phyloP scores from a whole-genome alignment of 2,329 filamentous ascomycete species.

The Coleophoma eucalyptorum region DNA sequence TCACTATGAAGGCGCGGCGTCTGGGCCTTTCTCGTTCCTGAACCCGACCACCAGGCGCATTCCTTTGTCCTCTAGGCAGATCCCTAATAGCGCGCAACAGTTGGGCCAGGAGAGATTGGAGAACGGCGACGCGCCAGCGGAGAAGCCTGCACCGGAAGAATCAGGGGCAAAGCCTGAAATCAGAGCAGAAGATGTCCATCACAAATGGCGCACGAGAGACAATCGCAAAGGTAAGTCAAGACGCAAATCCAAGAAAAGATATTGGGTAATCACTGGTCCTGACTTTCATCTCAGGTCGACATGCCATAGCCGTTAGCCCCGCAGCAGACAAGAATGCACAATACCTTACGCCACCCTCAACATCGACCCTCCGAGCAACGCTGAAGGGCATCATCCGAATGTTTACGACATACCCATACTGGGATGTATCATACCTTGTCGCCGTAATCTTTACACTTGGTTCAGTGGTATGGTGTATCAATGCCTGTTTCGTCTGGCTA shows the following conservation, averaged over 20 bases:
- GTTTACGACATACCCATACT: constrained; percentile 46
- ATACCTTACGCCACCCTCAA: constrained; percentile 26
- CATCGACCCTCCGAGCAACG: constrained; percentile 21
- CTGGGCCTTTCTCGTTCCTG: constrained; percentile 41
- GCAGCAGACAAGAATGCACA: constrained; percentile 9
- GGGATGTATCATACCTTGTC: constrained; percentile 54
- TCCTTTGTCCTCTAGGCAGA: constrained; percentile 1
- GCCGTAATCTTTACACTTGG: constrained; percentile 50
- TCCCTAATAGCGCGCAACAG: constrained; percentile 1
- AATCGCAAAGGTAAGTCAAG: constrained; percentile 36
- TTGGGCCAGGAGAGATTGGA: neutral
- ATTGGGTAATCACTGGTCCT: neutral
- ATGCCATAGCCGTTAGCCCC: constrained; percentile 31
- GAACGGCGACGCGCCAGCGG: neutral
- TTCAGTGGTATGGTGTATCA: constrained; percentile 51
- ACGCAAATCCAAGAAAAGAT: neutral
- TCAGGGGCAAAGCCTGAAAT: constrained; percentile 13
- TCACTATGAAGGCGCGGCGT: constrained; percentile 4
- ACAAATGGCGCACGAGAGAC: constrained; percentile 39
- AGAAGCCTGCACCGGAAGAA: neutral
- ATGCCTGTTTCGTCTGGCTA: constrained; percentile 61
- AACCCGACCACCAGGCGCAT: constrained; percentile 39
- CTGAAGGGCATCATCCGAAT: constrained; percentile 38
- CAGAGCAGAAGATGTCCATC: constrained; percentile 19
- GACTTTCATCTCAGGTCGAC: constrained; percentile 25